Evolutionary conservation across 2,329 filamentous ascomycete species (phyloP).

Genomic region (Sporothrix pseudoabietina): DNA sequence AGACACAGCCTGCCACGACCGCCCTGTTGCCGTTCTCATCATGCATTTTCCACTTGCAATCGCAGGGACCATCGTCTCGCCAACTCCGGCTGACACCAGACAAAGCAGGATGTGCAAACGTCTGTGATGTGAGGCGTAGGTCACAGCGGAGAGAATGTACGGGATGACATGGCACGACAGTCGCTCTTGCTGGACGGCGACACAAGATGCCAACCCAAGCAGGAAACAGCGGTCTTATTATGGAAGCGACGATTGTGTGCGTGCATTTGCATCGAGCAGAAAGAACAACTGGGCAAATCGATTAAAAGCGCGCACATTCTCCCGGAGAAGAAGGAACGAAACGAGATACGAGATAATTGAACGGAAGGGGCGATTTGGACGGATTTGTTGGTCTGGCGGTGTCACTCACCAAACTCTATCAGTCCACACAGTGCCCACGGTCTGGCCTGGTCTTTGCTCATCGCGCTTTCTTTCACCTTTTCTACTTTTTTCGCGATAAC

Average conservation of each 20-base stretch:
- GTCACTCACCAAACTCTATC: not conserved
- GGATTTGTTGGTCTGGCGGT: not conserved
- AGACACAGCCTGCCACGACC: not conserved
- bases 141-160: not conserved
- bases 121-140: not conserved
- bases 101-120: not conserved
- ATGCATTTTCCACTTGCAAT: not conserved
- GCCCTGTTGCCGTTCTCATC: not conserved
- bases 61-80: not conserved
- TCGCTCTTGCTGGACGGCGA: not conserved
- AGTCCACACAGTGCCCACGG: constrained; percentile 11
- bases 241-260: not conserved
- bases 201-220: not conserved
- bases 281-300: constrained; percentile 10
- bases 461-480: not conserved
- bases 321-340: not conserved
- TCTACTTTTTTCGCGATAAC: constrained; percentile 16
- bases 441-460: not conserved
- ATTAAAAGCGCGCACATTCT: not conserved
- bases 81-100: constrained; percentile 4
- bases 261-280: not conserved
- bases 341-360: not conserved
- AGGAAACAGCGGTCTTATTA: not conserved
- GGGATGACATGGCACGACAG: not conserved
- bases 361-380: not conserved